A percentile compares a stretch with the other conserved stretches of the same genome.
Conservation (phyloP, 257 asterid genomes). For the Avicennia marina region DNA sequence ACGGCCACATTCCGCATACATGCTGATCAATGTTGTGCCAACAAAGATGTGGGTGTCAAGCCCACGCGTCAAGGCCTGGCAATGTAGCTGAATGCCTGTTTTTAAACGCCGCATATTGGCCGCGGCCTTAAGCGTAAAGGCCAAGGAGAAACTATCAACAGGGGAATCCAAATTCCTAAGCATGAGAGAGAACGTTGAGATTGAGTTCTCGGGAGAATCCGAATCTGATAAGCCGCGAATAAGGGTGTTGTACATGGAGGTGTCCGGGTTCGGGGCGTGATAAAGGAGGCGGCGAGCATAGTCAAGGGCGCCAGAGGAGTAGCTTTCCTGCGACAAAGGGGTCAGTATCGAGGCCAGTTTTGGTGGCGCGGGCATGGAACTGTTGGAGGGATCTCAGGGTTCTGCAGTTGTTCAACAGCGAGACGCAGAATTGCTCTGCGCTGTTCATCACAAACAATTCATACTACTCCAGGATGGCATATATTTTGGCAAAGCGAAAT, state of each 20-base stretch:
- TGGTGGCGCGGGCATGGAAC: slow-evolving; percentile 55
- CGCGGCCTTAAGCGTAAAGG: slow-evolving; percentile 66
- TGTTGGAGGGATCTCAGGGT: slow-evolving; percentile 52
- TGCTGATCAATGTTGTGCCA: slow-evolving; percentile 74
- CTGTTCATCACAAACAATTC: no score
- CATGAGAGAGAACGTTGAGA: slow-evolving; percentile 46
- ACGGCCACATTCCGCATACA: slow-evolving; percentile 76
- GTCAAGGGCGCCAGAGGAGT: slow-evolving; percentile 49
- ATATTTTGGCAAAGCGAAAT: no score
- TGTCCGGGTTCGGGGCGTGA: slow-evolving; percentile 48
- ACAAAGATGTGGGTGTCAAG: slow-evolving; percentile 57
- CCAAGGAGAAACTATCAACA: slow-evolving; percentile 73
- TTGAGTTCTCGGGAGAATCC: slow-evolving; percentile 41
- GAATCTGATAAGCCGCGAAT: slow-evolving; percentile 80
- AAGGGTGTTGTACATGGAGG: slow-evolving; percentile 81
- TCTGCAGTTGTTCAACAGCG: slow-evolving; percentile 49
- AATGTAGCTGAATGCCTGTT: slow-evolving; percentile 73
- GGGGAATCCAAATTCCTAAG: slow-evolving; percentile 26
- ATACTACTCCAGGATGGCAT: no score
- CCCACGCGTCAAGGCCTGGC: slow-evolving; percentile 63
- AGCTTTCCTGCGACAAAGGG: slow-evolving; percentile 64
- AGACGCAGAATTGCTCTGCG: slow-evolving; percentile 29
- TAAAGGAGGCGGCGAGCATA: slow-evolving; percentile 53
- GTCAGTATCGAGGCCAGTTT: slow-evolving; percentile 53
- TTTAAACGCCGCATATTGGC: slow-evolving; percentile 53